A percentile compares a stretch with the other conserved stretches of the same genome.
These are phyloP conservation scores for Kodamaea jinghongensis DNA, from an alignment of 805 yeast species.

Conservation along the genomic window DNA sequence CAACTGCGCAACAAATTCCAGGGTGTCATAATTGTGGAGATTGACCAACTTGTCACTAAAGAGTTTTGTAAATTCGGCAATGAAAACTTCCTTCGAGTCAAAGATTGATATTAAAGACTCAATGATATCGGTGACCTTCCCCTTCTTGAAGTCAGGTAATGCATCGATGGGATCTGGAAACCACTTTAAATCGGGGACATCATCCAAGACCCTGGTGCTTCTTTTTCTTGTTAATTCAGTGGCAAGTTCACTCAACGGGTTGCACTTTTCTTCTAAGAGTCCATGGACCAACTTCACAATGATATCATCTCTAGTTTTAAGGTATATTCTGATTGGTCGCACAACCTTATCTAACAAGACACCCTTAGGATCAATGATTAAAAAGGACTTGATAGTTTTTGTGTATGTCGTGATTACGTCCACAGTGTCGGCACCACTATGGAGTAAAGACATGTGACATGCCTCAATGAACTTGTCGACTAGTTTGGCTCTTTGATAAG, in stretches of 20 bases:
- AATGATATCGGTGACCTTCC: constrained; percentile 61
- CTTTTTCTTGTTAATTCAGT: constrained; percentile 39
- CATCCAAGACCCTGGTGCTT: constrained; percentile 16
- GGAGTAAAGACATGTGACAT: constrained; percentile 52
- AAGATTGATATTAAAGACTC: constrained; percentile 70
- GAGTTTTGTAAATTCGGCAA: constrained; percentile 59
- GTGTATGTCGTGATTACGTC: constrained; percentile 70
- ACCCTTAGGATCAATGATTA: constrained; percentile 82
- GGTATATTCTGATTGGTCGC: constrained; percentile 68
- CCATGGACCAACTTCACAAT: constrained; percentile 70
- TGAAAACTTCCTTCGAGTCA: constrained; percentile 64
- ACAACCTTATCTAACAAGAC: constrained; percentile 76
- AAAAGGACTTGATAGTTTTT: constrained; percentile 66
- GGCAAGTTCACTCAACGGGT: constrained; percentile 52
- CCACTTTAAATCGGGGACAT: constrained; percentile 58
- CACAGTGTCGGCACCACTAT: constrained; percentile 78
- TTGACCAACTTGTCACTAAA: constrained; percentile 58
- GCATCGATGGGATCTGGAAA: constrained; percentile 88
- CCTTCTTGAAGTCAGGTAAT: constrained; percentile 73
- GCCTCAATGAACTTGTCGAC: constrained; percentile 48
- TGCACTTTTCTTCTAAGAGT: constrained; percentile 46
- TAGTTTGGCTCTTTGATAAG: constrained; percentile 48
- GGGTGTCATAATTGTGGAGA: constrained; percentile 37
- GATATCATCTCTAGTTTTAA: constrained; percentile 73
- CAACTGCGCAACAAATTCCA: constrained; percentile 42